These are phyloP conservation scores for Monosporascus ibericus DNA, from an alignment of 2,329 filamentous ascomycete genomes.

Conservation along the genomic window DNA sequence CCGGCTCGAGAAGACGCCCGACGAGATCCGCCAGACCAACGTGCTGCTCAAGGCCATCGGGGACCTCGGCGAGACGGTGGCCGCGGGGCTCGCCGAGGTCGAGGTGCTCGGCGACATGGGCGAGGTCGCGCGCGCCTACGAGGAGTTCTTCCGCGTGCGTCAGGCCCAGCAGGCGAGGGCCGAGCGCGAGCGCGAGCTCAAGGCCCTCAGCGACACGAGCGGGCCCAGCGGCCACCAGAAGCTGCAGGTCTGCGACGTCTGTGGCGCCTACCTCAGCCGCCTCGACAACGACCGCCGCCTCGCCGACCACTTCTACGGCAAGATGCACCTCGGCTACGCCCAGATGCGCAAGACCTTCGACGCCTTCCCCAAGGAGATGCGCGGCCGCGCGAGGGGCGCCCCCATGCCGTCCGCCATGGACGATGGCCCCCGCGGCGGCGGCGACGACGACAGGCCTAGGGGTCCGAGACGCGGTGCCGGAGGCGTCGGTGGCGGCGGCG, in stretches of 20 bases:
- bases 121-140: slow-evolving; percentile 73
- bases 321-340: slow-evolving; percentile 98
- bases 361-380: slow-evolving; percentile 78
- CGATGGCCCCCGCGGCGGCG: slow-evolving; percentile 37
- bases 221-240: slow-evolving; percentile 96
- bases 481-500: slow-evolving; percentile 45
- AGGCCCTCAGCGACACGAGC: slow-evolving; percentile 82
- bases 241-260: slow-evolving; percentile 96
- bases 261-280: slow-evolving; percentile 85
- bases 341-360: slow-evolving; percentile 96
- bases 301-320: slow-evolving; percentile 97
- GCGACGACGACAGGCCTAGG: slow-evolving; percentile 39
- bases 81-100: slow-evolving; percentile 78
- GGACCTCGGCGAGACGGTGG: slow-evolving; percentile 72
- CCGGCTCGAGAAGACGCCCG: slow-evolving; percentile 90
- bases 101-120: slow-evolving; percentile 77
- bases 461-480: slow-evolving; percentile 49
- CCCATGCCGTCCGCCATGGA: slow-evolving; percentile 44
- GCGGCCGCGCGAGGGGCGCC: slow-evolving; percentile 58
- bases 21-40: slow-evolving; percentile 95
- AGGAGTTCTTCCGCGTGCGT: slow-evolving; percentile 81
- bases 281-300: slow-evolving; percentile 91
- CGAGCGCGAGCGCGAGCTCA: slow-evolving; percentile 81
- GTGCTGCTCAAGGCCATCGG: slow-evolving; percentile 79
- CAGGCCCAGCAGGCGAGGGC: slow-evolving; percentile 75